phyloP scores from a whole-genome alignment of 495 filamentous ascomycete species.

The Monascus purpureus region DNA sequence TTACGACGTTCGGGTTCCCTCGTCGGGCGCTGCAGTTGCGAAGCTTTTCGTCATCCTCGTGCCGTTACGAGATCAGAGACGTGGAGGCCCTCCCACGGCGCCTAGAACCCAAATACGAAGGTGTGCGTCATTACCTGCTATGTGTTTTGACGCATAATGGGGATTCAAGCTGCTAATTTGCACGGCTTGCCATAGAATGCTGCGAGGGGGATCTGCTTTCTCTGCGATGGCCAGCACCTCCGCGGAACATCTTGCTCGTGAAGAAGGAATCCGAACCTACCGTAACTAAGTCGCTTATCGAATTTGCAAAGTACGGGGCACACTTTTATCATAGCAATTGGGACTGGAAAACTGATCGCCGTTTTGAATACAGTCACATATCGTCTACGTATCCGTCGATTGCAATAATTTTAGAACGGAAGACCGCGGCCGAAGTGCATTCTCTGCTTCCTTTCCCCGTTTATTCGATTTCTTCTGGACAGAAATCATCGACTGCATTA shows the following conservation, averaged over 20 bases:
- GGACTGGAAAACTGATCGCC: slow-evolving; percentile 1
- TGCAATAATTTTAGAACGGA: slow-evolving; percentile 69
- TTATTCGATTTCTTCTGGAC: slow-evolving; percentile 35
- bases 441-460: slow-evolving; percentile 63
- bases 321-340: not conserved
- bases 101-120: slow-evolving; percentile 36
- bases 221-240: slow-evolving; percentile 78
- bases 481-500: slow-evolving; percentile 20
- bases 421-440: slow-evolving; percentile 60
- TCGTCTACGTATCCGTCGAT: slow-evolving; percentile 64
- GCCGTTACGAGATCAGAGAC: slow-evolving; percentile 26
- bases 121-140: slow-evolving; percentile 16
- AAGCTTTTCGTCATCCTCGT: slow-evolving; percentile 26
- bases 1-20: not conserved
- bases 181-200: slow-evolving; percentile 34
- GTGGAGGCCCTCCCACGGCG: slow-evolving; percentile 26
- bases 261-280: slow-evolving; percentile 65
- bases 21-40: slow-evolving; percentile 4
- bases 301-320: slow-evolving; percentile 51
- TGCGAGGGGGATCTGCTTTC: slow-evolving; percentile 51
- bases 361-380: slow-evolving; percentile 43
- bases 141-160: not conserved
- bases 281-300: slow-evolving; percentile 58
- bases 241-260: slow-evolving; percentile 78
- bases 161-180: slow-evolving; percentile 1